Base-by-base conservation (phyloP, 1,284 basidiomycete species). In the Ceratobasidium sp. region DNA sequence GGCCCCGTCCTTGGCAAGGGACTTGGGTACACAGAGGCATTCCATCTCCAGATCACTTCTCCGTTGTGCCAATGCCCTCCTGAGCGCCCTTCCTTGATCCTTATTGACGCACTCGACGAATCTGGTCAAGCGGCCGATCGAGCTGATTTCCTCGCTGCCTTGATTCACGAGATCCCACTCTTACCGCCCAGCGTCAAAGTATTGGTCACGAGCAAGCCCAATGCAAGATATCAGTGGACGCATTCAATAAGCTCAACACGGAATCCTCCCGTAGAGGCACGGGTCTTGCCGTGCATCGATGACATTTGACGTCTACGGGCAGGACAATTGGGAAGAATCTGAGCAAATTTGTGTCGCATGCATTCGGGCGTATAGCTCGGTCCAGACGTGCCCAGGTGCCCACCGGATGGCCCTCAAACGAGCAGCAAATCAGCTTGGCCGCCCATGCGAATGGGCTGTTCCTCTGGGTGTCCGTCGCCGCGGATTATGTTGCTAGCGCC, bases 261-360 rank as follows among this genome's bases (percentile, higher is more conserved):
- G 47, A 31, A 20, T n/a, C 15, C 32, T 45, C 50, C 17, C 31
- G n/a, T 27, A 31, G 25, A 15, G 60, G 31, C 29, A 29, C 32
- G 7, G 31, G n/a, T 27, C n/a, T 25, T 22, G 47, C 32, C 22
- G 60, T 49, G 3, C 42, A 64, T 52, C 45, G 60, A 10, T 64
- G n/a, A 64, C 60, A 17, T 64, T 64, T 40, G 60, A 64, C 29
- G 60, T 64, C 29, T 64, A 64, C 17, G 60, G 60, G 1, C 29
- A 64, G 40, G 34, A 50, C 29, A 64, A 64, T 34, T 49, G 60
- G 1, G 31, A 40, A n/a, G 60, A 64, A 64, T n/a, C 35, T 64
- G 1, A 27, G 34, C 7, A 29, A 32, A 1, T 64, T 34, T 20
- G 53, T 52, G 17, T 34, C 31, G 31, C 60, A 64, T 22, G 6